phyloP scores from a whole-genome alignment of 108 stramenopile genomes.

The Cyclostephanos tholiformis region DNA sequence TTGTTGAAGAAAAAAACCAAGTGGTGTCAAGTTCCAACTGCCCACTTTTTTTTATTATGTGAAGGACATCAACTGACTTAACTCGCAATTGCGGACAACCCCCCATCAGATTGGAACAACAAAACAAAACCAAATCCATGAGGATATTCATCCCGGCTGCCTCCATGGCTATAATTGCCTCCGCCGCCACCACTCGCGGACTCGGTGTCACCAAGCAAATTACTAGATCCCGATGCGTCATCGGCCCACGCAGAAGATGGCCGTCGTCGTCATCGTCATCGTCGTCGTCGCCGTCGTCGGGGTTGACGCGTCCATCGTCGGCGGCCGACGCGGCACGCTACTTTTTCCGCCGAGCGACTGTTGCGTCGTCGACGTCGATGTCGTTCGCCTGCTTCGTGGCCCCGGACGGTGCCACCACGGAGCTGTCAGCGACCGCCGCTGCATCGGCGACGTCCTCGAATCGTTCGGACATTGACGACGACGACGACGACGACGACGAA shows the following conservation, averaged over 20 bases:
- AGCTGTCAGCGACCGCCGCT: not conserved
- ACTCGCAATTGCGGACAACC: no score
- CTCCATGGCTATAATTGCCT: conserved; percentile 36
- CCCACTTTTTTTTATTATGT: no score
- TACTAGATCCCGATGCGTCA: not conserved
- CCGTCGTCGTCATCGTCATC: not conserved
- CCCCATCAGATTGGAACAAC: no score
- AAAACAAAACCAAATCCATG: conserved; percentile 18
- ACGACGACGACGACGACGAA: conserved; percentile 14
- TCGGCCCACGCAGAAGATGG: not conserved
- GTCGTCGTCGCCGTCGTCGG: not conserved
- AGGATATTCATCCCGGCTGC: conserved; percentile 18
- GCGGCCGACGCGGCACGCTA: not conserved
- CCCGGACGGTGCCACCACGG: conserved; percentile 12
- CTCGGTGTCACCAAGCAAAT: conserved; percentile 21
- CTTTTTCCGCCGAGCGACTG: not conserved
- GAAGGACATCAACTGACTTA: no score
- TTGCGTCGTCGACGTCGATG: conserved; percentile 4
- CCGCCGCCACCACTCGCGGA: conserved; percentile 33
- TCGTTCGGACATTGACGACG: not conserved
- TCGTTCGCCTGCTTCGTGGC: conserved; percentile 14
- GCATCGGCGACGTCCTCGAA: conserved; percentile 11
- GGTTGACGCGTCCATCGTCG: no score
- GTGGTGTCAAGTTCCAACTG: no score
- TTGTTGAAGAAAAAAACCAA: no score